Conservation (phyloP, 2,329 filamentous ascomycete species). For the Fusarium begoniae region DNA sequence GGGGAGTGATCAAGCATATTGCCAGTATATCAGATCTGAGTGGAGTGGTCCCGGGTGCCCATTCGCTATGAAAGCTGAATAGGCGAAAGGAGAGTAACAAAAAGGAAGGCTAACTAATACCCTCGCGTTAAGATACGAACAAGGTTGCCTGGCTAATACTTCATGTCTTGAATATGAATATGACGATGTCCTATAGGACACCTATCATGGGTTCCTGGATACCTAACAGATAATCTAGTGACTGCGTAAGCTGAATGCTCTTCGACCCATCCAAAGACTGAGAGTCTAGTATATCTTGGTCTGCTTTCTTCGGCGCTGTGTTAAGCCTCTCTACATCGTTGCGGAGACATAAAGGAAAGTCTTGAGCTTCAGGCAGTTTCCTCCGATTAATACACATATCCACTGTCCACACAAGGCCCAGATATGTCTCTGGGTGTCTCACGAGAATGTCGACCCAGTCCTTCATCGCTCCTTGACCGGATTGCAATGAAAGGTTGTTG, state of each 20-base stretch:
- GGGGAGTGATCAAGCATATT: neutral
- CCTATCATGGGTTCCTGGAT: neutral
- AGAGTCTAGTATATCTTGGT: neutral
- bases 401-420: neutral
- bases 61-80: neutral
- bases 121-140: accelerated
- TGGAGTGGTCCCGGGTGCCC: neutral
- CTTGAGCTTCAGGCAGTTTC: neutral
- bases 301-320: accelerated
- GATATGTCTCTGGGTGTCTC: neutral
- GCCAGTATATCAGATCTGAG: neutral
- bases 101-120: accelerated
- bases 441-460: neutral
- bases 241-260: neutral
- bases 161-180: accelerated
- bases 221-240: neutral
- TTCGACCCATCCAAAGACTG: neutral
- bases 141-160: accelerated
- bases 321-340: neutral
- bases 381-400: neutral
- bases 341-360: neutral
- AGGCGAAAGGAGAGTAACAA: neutral
- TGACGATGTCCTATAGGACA: accelerated
- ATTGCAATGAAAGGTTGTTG: neutral
- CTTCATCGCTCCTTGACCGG: neutral